Percentiles rank a stretch among this genome's conserved stretches.
Evolutionary conservation across 2,329 filamentous ascomycete genomes (phyloP).

Genomic region (Xylariaceae sp.): DNA sequence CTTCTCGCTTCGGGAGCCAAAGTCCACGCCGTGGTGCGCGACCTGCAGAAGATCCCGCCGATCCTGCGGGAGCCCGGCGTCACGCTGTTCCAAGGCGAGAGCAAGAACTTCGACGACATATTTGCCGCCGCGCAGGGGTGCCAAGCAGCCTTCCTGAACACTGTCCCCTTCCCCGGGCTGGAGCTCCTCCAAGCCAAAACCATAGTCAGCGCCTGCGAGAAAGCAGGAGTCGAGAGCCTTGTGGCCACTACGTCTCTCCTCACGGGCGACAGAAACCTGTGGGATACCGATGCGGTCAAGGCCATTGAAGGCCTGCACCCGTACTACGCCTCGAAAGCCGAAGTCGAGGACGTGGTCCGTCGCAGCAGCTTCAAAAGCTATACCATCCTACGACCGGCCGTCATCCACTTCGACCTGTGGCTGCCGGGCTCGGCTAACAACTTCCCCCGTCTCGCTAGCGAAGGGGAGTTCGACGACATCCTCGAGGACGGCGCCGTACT

Average conservation of each 20-base stretch:
- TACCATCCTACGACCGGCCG: slow-evolving; percentile 26
- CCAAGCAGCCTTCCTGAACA: slow-evolving; percentile 20
- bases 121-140: slow-evolving; percentile 26
- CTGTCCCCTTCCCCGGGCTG: slow-evolving; percentile 13
- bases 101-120: slow-evolving; percentile 23
- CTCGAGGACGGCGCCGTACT: slow-evolving; percentile 15
- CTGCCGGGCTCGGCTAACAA: slow-evolving; percentile 16
- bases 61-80: slow-evolving; percentile 19
- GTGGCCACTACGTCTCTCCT: slow-evolving; percentile 20
- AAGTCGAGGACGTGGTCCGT: slow-evolving; percentile 27
- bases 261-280: slow-evolving; percentile 12
- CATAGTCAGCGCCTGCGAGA: slow-evolving; percentile 23
- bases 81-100: slow-evolving; percentile 30
- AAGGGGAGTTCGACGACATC: slow-evolving; percentile 21
- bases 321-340: slow-evolving; percentile 31
- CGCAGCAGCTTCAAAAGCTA: slow-evolving; percentile 21
- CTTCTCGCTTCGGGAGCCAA: slow-evolving; percentile 27
- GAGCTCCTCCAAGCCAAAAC: slow-evolving; percentile 25
- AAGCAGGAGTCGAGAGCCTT: slow-evolving; percentile 23
- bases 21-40: slow-evolving; percentile 29
- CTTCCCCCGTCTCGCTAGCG: slow-evolving; percentile 20
- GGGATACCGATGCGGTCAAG: slow-evolving; percentile 14
- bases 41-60: slow-evolving; percentile 22
- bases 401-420: slow-evolving; percentile 23
- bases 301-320: slow-evolving; percentile 10